Base-by-base conservation (phyloP, 164 flowering plant species). In the Chimonanthus salicifolius region DNA sequence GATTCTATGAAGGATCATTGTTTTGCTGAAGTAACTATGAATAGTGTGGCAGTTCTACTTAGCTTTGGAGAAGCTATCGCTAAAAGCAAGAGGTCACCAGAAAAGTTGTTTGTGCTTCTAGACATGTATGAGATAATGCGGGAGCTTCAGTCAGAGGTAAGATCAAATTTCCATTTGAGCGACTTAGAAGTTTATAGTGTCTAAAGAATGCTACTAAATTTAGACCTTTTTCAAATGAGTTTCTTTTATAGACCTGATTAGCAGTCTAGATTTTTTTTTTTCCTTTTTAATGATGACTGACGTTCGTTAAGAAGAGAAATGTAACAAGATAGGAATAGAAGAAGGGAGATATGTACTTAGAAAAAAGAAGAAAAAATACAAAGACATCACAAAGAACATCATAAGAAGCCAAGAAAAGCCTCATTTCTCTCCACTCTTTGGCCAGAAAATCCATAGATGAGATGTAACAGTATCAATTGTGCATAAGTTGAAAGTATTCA, bases 1-100 rank as follows among this genome's bases (percentile, higher is more conserved):
- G 88, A 85, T 71, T 72, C 90, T 66, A 87, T 92, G 50, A 85
- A 81, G 82, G 95, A 92, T 68, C 90, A 83, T 43, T 86, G 91
- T 78, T 96, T 96, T 87, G 94, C 95, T 54, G 98, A 94, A 74
- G 98, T 89, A 63, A 89, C 97, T 75, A 80, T 84, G 67, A 88
- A 86, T 69, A 87, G 97, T 85, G 88, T 96, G 43, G 82, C 92
- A 0, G 79, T 90, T 78, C 91, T 95, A 10, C 92, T 95, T 64
- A 95, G 99, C 85, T 93, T 95, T 85, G 98, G 99, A 78, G 98
- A 93, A 73, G 96, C 99, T 65, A 88, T 95, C 74, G 97, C 98
- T 72, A 95, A 81, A 85, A 95, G 99, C 85, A 95, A 92, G 80
- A 90, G 99, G 79, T 95, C 99, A 0, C 98, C 99, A 4, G 97